Evolutionary conservation across 306 rosid genomes (phyloP), one percentile per base, ranked within the genome.

Genomic region (Inga laurina): DNA sequence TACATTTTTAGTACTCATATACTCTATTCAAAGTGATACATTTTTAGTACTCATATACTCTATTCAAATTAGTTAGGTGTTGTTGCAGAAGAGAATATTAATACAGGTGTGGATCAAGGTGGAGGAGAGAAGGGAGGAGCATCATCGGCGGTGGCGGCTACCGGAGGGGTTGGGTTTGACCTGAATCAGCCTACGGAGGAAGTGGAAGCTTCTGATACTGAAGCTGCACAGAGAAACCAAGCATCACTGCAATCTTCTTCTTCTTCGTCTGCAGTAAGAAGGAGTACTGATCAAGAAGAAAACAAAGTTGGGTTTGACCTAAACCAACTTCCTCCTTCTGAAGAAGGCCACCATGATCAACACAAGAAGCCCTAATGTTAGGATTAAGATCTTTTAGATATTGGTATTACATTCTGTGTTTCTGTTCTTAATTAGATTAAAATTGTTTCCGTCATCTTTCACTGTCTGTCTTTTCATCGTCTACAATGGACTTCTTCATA

Each of bases 291-390:
- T 12, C 52, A 44, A n/a, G 39, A 34, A 4, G 18, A 19, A 22
- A 75, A 22, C 0, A 39, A 10, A 1, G 18, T 41, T 2, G 65
- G 39, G 4, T 76, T 88, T 72, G 90, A 88, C 74, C 83, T 88
- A 0, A 81, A 81, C 30, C 54, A 62, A 46, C 44, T 22, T 39
- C 80, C 74, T 35, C 15, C 68, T 35, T 24, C 19, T 10, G 74
- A 80, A 24, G 77, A 80, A 24, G 77, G 52, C 52, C 59, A 22
- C 22, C 15, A 59, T 22, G 19, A 5, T 10, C 30, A 61, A 16
- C 52, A 74, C 44, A 74, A 18, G 22, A 74, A 18, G 22, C 15
- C 22, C 24, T 74, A 16, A 10, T 19, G 14, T 68, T 19, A 64
- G 8, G 1, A 5, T 6, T 7, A 16, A 32, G 27, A 70, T 41